Conservation (phyloP, 2,329 filamentous ascomycete species). For the Calonectria pseudoturangicola region DNA sequence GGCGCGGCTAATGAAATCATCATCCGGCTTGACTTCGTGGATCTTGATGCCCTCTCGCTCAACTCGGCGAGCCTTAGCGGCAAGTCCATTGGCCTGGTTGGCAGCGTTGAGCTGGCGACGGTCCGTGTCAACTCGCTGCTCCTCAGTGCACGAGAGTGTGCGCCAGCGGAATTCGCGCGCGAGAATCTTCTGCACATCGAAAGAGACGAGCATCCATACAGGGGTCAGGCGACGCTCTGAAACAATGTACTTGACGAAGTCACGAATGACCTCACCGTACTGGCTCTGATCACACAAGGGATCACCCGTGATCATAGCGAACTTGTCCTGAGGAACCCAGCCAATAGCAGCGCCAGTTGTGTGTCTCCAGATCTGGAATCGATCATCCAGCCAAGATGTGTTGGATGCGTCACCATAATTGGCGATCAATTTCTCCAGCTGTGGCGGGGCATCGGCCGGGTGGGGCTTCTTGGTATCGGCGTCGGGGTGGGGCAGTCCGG, state of each 20-base stretch:
- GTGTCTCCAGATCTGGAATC: constrained; percentile 92
- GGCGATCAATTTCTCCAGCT: constrained; percentile 90
- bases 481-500: constrained; percentile 87
- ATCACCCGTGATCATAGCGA: constrained; percentile 90
- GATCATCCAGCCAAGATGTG: constrained; percentile 93
- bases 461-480: constrained; percentile 80
- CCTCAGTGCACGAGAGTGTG: constrained; percentile 89
- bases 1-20: constrained; percentile 81
- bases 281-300: constrained; percentile 89
- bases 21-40: constrained; percentile 80
- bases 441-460: constrained; percentile 76
- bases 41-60: constrained; percentile 91
- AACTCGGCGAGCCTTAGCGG: constrained; percentile 86
- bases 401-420: constrained; percentile 97
- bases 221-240: constrained; percentile 83
- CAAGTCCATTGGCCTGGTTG: constrained; percentile 65
- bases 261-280: constrained; percentile 82
- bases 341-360: constrained; percentile 89
- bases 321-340: constrained; percentile 85
- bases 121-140: constrained; percentile 89
- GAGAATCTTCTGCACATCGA: constrained; percentile 85
- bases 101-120: constrained; percentile 73
- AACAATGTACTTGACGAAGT: constrained; percentile 85
- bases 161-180: constrained; percentile 90
- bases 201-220: constrained; percentile 91